Evolutionary conservation across 371 early-diverging fungal species (phyloP), one percentile per base, ranked within the genome.

Genomic region (Enterospora canceri): DNA sequence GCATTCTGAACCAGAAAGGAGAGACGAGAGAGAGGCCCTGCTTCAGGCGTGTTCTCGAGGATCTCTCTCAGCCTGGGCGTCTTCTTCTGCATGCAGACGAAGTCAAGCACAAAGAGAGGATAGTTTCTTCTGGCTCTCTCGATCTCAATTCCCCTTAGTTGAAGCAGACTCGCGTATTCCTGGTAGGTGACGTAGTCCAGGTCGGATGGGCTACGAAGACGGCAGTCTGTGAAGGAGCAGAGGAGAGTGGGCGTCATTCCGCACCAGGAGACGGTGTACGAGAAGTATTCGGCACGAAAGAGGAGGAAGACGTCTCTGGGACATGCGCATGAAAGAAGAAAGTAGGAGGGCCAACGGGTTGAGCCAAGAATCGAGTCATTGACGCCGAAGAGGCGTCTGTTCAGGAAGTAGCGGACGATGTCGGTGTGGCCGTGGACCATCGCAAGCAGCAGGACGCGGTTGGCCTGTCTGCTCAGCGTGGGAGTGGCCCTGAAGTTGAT

Each of bases 361-460:
- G 56, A 49, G 18, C 72, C 72, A 68, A 76, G 71, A 28, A 75
- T 72, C 2, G 71, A 23, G 0, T 46, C 0, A 40, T 79, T 79
- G 16, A 76, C 62, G 47, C 50, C 72, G 16, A 76, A 67, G 59
- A 75, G 74, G 4, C 74, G 70, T 1, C 50, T 65, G n/a, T 50
- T 56, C 15, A 79, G 58, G 31, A 79, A 76, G n/a, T 62, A 61
- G 19, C 67, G 30, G n/a, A 79, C 74, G 32, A 79, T 47, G 0
- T 55, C 57, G 2, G 74, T 35, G 21, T 68, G 68, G 21, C 62
- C 68, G 46, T 73, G 60, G 1, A 74, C n/a, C 70, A 76, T 64
- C 29, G 74, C 79, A 0, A 76, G 33, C 5, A 79, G 28, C 34
- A 79, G 69, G 8, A 74, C 60, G 5, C 66, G 56, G 59, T 76